phyloP scores from a whole-genome alignment of 495 filamentous ascomycete species.

The Emericellopsis terricola region DNA sequence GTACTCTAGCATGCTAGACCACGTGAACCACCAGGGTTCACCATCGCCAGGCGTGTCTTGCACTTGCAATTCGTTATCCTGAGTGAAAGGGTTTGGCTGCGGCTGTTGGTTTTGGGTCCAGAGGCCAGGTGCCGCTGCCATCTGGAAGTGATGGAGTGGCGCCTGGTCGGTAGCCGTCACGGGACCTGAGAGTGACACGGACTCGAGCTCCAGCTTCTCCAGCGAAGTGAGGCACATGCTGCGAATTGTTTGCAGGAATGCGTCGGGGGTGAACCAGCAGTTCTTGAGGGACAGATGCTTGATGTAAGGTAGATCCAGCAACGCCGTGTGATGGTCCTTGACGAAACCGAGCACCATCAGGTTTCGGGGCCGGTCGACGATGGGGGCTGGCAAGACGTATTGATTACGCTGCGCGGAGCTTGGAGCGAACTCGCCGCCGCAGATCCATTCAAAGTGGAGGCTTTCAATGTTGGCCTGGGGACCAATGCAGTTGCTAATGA shows the following conservation, averaged over 20 bases:
- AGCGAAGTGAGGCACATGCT: slow-evolving; percentile 8
- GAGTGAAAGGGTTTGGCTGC: too few relatives aligned
- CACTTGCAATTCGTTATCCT: too few relatives aligned
- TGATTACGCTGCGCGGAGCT: slow-evolving; percentile 32
- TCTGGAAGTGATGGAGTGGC: too few relatives aligned
- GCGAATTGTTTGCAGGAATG: slow-evolving; percentile 14
- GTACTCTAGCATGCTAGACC: slow-evolving; percentile 3
- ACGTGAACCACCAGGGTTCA: too few relatives aligned
- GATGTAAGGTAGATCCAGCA: slow-evolving; percentile 23
- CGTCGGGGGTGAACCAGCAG: slow-evolving; percentile 28
- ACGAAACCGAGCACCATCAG: slow-evolving; percentile 24
- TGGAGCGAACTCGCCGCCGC: slow-evolving; percentile 36
- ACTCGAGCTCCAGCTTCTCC: slow-evolving; percentile 19
- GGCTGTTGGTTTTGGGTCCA: too few relatives aligned
- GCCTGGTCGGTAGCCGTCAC: too few relatives aligned
- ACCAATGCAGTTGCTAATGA: slow-evolving; percentile 24
- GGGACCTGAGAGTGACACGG: slow-evolving; percentile 29
- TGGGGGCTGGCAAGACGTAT: slow-evolving; percentile 32
- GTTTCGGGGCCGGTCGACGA: slow-evolving; percentile 17
- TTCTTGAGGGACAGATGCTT: slow-evolving; percentile 37
- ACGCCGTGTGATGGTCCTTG: slow-evolving; percentile 4
- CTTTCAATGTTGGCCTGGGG: slow-evolving; percentile 20
- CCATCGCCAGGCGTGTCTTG: too few relatives aligned
- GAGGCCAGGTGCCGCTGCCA: too few relatives aligned
- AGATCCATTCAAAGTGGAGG: slow-evolving; percentile 35